Conservation (phyloP, 2,329 filamentous ascomycete genomes). For the Falciphora oryzae region DNA sequence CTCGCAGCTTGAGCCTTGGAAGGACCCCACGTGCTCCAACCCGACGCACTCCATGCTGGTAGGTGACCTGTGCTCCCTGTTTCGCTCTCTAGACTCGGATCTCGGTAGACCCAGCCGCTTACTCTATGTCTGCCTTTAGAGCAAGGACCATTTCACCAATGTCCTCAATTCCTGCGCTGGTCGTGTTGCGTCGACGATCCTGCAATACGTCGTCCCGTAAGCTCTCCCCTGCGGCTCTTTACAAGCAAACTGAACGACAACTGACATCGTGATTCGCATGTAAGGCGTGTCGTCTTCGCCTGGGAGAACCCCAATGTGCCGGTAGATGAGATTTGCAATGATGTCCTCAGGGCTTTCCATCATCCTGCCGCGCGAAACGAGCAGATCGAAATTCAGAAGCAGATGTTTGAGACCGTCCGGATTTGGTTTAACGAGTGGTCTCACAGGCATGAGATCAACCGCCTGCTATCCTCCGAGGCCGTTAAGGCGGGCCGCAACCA, state of each 20-base stretch:
- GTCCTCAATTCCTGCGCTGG: slow-evolving; percentile 73
- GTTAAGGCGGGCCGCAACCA: slow-evolving; percentile 84
- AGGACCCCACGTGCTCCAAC: slow-evolving; percentile 65
- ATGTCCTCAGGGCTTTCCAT: slow-evolving; percentile 80
- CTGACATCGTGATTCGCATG: neutral
- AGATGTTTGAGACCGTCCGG: slow-evolving; percentile 84
- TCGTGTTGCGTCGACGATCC: slow-evolving; percentile 63
- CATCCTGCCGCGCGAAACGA: slow-evolving; percentile 80
- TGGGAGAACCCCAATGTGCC: slow-evolving; percentile 85
- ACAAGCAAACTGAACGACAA: neutral
- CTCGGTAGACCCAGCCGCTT: neutral
- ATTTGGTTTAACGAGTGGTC: slow-evolving; percentile 70
- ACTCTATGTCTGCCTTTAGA: neutral
- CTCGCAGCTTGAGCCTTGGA: slow-evolving; percentile 76
- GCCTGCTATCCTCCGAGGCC: slow-evolving; percentile 73
- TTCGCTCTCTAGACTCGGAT: neutral
- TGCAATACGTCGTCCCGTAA: slow-evolving; percentile 81
- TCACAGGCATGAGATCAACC: slow-evolving; percentile 63
- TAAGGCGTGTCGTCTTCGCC: slow-evolving; percentile 73
- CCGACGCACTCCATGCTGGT: slow-evolving; percentile 43
- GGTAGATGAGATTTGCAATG: slow-evolving; percentile 75
- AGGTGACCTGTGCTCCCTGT: neutral
- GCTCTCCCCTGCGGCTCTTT: slow-evolving; percentile 21
- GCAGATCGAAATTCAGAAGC: slow-evolving; percentile 69
- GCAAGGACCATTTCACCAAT: slow-evolving; percentile 10